Percentiles rank a stretch among this genome's conserved stretches.
Evolutionary conservation across 805 yeast species (phyloP).

Genomic region (Cephaloascus fragrans): DNA sequence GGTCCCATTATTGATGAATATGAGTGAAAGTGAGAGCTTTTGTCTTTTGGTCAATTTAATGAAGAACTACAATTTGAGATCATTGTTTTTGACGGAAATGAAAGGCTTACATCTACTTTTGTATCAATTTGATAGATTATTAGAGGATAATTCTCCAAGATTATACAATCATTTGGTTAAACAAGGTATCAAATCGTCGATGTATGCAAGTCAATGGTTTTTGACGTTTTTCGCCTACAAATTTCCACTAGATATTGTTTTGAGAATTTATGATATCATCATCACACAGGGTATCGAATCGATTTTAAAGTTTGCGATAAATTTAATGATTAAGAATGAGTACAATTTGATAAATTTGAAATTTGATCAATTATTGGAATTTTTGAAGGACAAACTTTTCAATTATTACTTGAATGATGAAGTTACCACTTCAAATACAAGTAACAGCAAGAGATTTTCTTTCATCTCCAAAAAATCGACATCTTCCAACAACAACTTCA

Average conservation of each 20-base stretch:
- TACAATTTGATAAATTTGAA: constrained; percentile 44
- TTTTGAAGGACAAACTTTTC: constrained; percentile 72
- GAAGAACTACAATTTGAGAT: constrained; percentile 76
- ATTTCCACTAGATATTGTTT: constrained; percentile 82
- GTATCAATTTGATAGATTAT: constrained; percentile 82
- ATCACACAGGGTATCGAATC: constrained; percentile 90
- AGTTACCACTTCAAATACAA: constrained; percentile 1
- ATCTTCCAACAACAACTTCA: constrained; percentile 26
- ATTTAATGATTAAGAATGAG: constrained; percentile 65
- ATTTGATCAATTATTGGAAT: constrained; percentile 72
- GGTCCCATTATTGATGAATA: constrained; percentile 74
- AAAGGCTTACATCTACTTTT: constrained; percentile 79
- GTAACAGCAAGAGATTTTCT: constrained; percentile 5
- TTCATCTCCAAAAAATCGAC: constrained; percentile 10
- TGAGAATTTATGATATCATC: constrained; percentile 79
- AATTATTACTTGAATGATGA: constrained; percentile 46
- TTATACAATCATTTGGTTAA: constrained; percentile 67
- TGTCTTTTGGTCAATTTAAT: constrained; percentile 71
- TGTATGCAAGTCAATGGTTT: constrained; percentile 99
- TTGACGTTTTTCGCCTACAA: constrained; percentile 90
- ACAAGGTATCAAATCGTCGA: constrained; percentile 83
- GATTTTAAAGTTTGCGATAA: constrained; percentile 73
- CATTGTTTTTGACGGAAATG: constrained; percentile 80
- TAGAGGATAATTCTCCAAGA: constrained; percentile 69
- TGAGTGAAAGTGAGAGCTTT: constrained; percentile 80